Evolutionary conservation across 2,329 filamentous ascomycete species (phyloP), one percentile per base, ranked within the genome.

Genomic region (Aspergillus neoniger): DNA sequence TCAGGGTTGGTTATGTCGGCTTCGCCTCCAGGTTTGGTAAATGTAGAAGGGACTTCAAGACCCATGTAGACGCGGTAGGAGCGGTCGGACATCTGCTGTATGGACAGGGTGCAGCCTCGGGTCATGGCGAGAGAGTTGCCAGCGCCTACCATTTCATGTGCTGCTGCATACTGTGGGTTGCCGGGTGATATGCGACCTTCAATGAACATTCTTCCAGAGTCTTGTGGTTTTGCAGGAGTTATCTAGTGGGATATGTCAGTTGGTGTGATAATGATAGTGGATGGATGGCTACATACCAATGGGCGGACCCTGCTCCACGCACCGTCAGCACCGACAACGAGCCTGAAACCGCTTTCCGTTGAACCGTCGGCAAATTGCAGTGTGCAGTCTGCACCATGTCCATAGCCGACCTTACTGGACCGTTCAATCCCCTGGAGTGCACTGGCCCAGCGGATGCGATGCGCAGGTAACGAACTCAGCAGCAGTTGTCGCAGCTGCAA

Each of bases 281-380:
- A 28, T 7, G 32, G 1, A 36, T 14, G n/a, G 25, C 32, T n/a
- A 66, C 67, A 52, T 67, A 76, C 71, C 64, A 76, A 44, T 38
- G 57, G 65, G 55, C 70, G 66, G 3, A 72, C 51, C 60, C 77
- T 81, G 7, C 77, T 80, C 77, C 79, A 81, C 1, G 79, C 78
- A 5, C 81, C 81, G 65, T 83, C 81, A 9, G 77, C 79, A 4
- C 81, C 82, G 19, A 84, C 75, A 5, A 84, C 72, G 2, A 84
- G 74, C 43, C 75, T 70, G 62, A 81, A 81, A 0, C 72, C 77
- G 2, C 62, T 66, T 19, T 73, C 74, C 1, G 60, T 62, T 1
- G 52, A 64, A 0, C 75, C 76, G 61, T 77, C 65, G 2, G 58
- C 60, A 50, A 77, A 72, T 14, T 64, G 62, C 0, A 79, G 2